phyloP scores from a whole-genome alignment of 306 rosid species.

The Fragaria vesca region DNA sequence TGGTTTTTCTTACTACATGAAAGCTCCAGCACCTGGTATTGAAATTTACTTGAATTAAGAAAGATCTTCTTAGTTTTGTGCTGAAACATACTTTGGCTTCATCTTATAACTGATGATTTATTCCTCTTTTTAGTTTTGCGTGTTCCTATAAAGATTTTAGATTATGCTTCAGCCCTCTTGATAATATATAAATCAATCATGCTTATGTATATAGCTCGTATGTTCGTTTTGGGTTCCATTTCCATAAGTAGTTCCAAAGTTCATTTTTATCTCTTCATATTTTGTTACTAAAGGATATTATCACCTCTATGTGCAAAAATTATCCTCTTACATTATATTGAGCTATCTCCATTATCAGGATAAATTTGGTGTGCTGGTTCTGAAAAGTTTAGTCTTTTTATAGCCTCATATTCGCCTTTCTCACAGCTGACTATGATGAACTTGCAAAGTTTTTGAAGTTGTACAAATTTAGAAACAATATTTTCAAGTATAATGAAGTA shows the following conservation, averaged over 20 bases:
- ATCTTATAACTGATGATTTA: background rate
- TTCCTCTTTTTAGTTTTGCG: background rate
- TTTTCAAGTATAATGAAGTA: background rate
- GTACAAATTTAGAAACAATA: background rate
- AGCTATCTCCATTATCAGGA: background rate
- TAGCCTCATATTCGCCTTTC: conserved; percentile 1
- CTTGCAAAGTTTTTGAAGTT: background rate
- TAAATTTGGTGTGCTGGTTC: background rate
- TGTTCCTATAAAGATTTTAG: background rate
- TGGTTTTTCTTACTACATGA: background rate
- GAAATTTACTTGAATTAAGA: background rate
- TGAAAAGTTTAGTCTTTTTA: background rate
- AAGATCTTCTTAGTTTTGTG: conserved; percentile 1
- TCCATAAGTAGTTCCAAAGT: background rate
- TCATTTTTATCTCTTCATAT: background rate
- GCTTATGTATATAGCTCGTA: background rate
- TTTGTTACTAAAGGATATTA: background rate
- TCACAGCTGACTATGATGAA: background rate
- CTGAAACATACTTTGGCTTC: background rate
- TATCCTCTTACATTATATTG: background rate
- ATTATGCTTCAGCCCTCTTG: background rate
- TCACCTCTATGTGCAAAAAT: background rate
- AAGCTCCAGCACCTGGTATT: background rate
- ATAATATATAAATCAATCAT: background rate
- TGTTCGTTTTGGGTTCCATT: background rate